Conservation (phyloP, 1,284 basidiomycete genomes). For the Veloboletus limbatus region DNA sequence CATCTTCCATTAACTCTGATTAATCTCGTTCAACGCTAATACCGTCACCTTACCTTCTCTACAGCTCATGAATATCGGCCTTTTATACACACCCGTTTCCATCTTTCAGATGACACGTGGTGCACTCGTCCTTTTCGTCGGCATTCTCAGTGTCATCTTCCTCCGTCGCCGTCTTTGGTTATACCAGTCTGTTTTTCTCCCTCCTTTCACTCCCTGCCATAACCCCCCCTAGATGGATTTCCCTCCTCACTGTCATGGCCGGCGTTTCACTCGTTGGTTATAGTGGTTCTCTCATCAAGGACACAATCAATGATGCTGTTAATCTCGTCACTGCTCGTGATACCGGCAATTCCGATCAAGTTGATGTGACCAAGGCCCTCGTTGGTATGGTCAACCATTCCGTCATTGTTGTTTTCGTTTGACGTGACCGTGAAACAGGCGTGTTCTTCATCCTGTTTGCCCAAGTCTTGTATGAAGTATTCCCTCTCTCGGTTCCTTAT, state of each 20-base stretch:
- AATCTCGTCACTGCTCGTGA: slow-evolving; percentile 26
- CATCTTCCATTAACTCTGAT: slow-evolving; percentile 11
- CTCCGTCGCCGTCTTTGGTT: slow-evolving; percentile 77
- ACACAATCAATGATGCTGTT: slow-evolving; percentile 51
- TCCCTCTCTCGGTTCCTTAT: slow-evolving; percentile 11
- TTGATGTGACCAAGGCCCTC: slow-evolving; percentile 62
- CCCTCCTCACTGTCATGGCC: slow-evolving; percentile 85
- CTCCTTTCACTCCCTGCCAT: slow-evolving; percentile 2
- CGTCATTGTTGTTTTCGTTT: slow-evolving; percentile 2
- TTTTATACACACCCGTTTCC: slow-evolving; percentile 94
- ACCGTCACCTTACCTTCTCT: slow-evolving; percentile 15
- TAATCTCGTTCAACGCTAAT: slow-evolving; percentile 19
- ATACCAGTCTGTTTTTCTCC: slow-evolving; percentile 61
- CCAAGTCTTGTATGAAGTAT: slow-evolving; percentile 83
- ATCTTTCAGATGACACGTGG: slow-evolving; percentile 99
- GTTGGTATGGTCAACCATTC: slow-evolving; percentile 48
- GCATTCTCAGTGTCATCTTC: slow-evolving; percentile 89
- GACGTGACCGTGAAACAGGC: slow-evolving; percentile 42
- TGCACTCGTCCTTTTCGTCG: slow-evolving; percentile 96
- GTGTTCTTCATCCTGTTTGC: slow-evolving; percentile 93
- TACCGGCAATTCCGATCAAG: slow-evolving; percentile 43
- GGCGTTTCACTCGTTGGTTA: slow-evolving; percentile 92
- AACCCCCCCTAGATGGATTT: slow-evolving; percentile 71
- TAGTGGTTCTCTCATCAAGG: slow-evolving; percentile 84
- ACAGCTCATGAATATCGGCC: slow-evolving; percentile 91